Percentiles rank a stretch among this genome's conserved stretches.
These are phyloP conservation scores for Penicillium angulare DNA, from an alignment of 495 filamentous ascomycete genomes.

Conservation along the genomic window DNA sequence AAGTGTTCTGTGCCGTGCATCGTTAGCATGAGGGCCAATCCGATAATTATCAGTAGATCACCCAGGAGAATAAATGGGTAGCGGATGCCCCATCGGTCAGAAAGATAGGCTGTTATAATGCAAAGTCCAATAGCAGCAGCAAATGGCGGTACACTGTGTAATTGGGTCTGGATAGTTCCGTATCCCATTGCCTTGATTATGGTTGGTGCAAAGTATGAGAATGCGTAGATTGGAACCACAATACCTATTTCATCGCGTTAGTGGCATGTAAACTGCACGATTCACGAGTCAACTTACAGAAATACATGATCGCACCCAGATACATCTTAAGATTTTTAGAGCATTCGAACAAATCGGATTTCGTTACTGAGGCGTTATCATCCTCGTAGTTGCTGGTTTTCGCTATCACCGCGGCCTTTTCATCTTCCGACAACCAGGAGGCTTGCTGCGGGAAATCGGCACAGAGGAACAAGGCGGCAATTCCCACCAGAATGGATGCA, in stretches of 20 bases:
- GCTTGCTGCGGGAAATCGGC: conserved; percentile 33
- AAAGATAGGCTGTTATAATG: conserved; percentile 47
- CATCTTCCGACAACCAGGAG: conserved; percentile 24
- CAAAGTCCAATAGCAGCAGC: conserved; percentile 50
- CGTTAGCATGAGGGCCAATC: conserved; percentile 59
- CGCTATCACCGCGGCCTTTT: conserved; percentile 14
- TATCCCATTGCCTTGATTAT: conserved; percentile 46
- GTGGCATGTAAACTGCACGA: neutral
- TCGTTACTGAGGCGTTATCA: neutral
- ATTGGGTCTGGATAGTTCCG: conserved; percentile 44
- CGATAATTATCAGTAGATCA: conserved; percentile 49
- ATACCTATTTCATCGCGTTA: conserved; percentile 4
- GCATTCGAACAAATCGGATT: conserved; percentile 4
- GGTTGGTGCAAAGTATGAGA: conserved; percentile 30
- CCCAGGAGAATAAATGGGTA: conserved; percentile 46
- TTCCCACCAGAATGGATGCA: conserved; percentile 20
- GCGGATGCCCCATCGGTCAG: conserved; percentile 22
- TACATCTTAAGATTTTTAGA: conserved; percentile 22
- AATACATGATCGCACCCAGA: conserved; percentile 24
- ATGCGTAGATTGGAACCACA: conserved; percentile 22
- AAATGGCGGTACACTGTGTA: conserved; percentile 47
- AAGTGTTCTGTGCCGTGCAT: conserved; percentile 60
- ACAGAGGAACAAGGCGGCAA: conserved; percentile 29
- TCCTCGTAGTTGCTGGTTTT: conserved; percentile 5
- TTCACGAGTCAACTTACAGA: conserved; percentile 5